Base-by-base conservation (phyloP, 495 filamentous ascomycete genomes). In the Hypoxylon fragiforme region DNA sequence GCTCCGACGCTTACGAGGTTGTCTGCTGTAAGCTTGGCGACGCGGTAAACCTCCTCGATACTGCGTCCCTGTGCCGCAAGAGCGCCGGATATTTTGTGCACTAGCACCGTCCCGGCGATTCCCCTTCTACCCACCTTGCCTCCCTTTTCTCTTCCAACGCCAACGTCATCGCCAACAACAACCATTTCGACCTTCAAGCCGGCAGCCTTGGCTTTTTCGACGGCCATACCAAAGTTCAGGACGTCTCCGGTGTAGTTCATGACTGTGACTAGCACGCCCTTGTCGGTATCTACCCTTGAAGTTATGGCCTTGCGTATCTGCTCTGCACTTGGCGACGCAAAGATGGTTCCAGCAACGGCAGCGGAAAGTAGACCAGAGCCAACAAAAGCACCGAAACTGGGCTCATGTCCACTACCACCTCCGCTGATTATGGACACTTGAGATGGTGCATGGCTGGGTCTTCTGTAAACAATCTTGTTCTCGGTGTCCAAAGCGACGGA, bases 161-260 rank as follows among this genome's bases (percentile, higher is more conserved):
- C 91, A 0, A 92, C 94, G 70, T 98, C 94, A 61, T 98, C 94
- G n/a, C 84, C 90, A 24, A 97, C 91, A 7, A 96, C 86, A 16
- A 96, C 85, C 86, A 97, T 96, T 67, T 97, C 91, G 0, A 91
- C 88, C 20, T 84, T 73, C 38, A 91, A 71, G 0, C 90, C 94
- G 0, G 83, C 79, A 0, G 91, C 91, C 52, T 86, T 85, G 8
- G 90, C 91, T 74, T 96, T 97, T 71, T 97, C 94, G 14, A 92
- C 86, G 0, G 85, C 94, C 78, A 97, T 86, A 28, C 94, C 94
- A 67, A 98, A 98, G 69, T 97, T 94, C 44, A 98, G 76, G 34
- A 96, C 85, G 70, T 98, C 94, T n/a, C 82, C 83, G 13, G 83
- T 86, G 63, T 85, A 86, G 55, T 87, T 85, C 84, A 86, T 85